These are phyloP conservation scores for Talaromyces sp. DNA, from an alignment of 2,329 filamentous ascomycete genomes.

Conservation along the genomic window DNA sequence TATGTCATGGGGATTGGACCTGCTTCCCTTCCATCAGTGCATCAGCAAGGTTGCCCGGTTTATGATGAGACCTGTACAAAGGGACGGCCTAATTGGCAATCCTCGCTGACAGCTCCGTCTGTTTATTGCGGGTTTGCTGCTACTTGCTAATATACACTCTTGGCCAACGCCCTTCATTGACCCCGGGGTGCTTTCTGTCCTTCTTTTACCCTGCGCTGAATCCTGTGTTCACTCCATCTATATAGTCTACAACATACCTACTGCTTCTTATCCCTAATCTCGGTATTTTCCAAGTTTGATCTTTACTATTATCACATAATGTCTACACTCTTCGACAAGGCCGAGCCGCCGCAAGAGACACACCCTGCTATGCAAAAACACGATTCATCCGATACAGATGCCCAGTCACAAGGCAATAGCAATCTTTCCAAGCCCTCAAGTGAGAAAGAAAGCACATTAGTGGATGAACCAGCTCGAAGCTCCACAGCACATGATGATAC, in stretches of 20 bases:
- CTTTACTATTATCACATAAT: conserved; percentile 5
- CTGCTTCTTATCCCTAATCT: not conserved
- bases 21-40: conserved; percentile 1
- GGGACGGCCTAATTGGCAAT: conserved; percentile 19
- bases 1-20: not conserved
- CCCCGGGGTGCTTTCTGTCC: not conserved
- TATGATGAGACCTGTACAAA: conserved; percentile 28
- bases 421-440: conserved; percentile 18
- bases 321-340: conserved; percentile 16
- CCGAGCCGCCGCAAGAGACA: conserved; percentile 12
- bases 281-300: not conserved
- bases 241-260: conserved; percentile 2
- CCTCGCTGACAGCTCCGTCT: not conserved
- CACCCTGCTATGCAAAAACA: conserved; percentile 1
- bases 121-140: too few relatives aligned
- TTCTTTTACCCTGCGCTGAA: conserved; percentile 3
- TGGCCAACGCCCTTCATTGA: not conserved
- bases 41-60: conserved; percentile 23
- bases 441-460: conserved; percentile 27
- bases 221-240: not conserved
- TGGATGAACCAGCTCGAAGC: conserved; percentile 12
- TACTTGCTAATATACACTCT: conserved; percentile 2
- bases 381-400: conserved; percentile 8
- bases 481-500: conserved; percentile 1
- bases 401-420: conserved; percentile 1